Conservation (phyloP, 2,329 filamentous ascomycete genomes). For the Niveomyces coronatus region DNA sequence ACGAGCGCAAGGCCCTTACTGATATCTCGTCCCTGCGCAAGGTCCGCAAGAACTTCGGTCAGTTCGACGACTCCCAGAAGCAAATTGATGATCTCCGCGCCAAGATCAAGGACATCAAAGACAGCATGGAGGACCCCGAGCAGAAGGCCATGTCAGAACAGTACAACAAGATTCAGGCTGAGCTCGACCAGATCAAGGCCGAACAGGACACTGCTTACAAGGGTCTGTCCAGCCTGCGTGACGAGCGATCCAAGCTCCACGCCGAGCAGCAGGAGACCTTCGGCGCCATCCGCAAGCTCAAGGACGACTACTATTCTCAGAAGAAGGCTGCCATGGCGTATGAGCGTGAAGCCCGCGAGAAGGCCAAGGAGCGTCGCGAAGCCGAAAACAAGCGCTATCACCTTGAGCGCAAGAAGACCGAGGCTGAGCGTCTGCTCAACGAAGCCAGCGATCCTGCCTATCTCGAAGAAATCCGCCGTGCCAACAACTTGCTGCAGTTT, state of each 20-base stretch:
- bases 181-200: slow-evolving; percentile 82
- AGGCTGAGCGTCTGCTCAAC: slow-evolving; percentile 65
- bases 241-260: slow-evolving; percentile 76
- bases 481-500: slow-evolving; percentile 74
- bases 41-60: slow-evolving; percentile 81
- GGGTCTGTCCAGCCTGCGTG: slow-evolving; percentile 71
- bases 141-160: slow-evolving; percentile 77
- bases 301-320: slow-evolving; percentile 76
- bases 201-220: slow-evolving; percentile 89
- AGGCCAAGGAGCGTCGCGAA: slow-evolving; percentile 65
- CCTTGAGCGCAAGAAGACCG: slow-evolving; percentile 64
- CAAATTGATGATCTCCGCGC: slow-evolving; percentile 77
- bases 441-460: slow-evolving; percentile 82
- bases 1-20: slow-evolving; percentile 86
- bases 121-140: slow-evolving; percentile 84
- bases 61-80: slow-evolving; percentile 78
- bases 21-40: slow-evolving; percentile 79
- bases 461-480: slow-evolving; percentile 82
- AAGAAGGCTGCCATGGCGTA: slow-evolving; percentile 75
- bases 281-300: slow-evolving; percentile 69
- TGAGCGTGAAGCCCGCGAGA: slow-evolving; percentile 73
- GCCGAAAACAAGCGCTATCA: slow-evolving; percentile 67
- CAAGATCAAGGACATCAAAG: slow-evolving; percentile 82
- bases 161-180: slow-evolving; percentile 75
- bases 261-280: slow-evolving; percentile 82